Base-by-base conservation (phyloP, 495 filamentous ascomycete genomes). In the Tuber magnatum region DNA sequence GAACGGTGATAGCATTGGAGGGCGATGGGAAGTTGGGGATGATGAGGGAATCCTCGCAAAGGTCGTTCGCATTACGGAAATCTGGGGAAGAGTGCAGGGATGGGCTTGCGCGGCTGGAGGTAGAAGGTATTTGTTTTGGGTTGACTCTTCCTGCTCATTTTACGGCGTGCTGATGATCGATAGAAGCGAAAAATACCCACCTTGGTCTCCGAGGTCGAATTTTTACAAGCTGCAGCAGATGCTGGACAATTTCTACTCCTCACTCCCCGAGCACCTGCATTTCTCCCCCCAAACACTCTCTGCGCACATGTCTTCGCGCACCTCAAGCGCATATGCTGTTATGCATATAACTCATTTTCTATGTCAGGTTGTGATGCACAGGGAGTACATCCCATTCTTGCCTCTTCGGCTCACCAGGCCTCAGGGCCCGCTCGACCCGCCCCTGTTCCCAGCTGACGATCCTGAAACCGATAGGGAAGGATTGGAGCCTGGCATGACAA, bases 361-460 rank as follows among this genome's bases (percentile, higher is more conserved):
- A 10, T 94, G 91, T 75, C 86, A 88, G 48, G 92, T 97, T 73
- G 90, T 93, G 81, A 86, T 96, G 38, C 91, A 95, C 82, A 88
- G 92, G 75, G 90, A 93, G 80, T 94, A 92, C 80, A 87, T 96
- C 41, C 92, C 93, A 0, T 95, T 94, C 81, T 87, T 97, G 24
- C 91, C 93, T 12, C 83, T 94, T 32, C 89, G 88, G 4, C 92
- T 90, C 83, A 82, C 84, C 38, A 88, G 87, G 76, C 92, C 92
- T 0, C 81, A 87, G 38, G 93, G 93, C 0, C 93, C 93, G 0
- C 83, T 93, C 28, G 93, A 94, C 79, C 87, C 88, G 68, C 92
- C 92, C 3, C 85, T 87, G 1, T 91, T 93, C 76, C 85, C 87
- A 0, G 78, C 84, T 28, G 87, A 90, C 18, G 86, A 89, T 78